Percentiles rank a stretch among this genome's conserved stretches.
Conservation (phyloP, 306 rosid genomes). For the Rosa chinensis region DNA sequence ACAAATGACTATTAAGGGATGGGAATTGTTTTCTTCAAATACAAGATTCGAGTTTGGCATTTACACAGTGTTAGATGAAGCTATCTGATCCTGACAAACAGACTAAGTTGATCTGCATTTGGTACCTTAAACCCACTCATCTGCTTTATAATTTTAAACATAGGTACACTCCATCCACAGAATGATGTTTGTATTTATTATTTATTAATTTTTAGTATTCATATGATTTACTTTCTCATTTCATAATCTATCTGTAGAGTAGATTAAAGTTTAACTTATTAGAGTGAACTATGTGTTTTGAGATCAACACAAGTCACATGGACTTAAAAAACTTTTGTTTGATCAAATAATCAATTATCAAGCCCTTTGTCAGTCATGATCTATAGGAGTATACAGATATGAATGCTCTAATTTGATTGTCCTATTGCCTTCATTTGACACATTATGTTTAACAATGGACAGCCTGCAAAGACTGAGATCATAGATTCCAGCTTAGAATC, state of each 20-base stretch:
- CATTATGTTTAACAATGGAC: constrained; percentile 22
- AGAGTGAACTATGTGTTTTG: neutral
- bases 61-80: too few relatives aligned
- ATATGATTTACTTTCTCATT: neutral
- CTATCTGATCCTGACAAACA: neutral
- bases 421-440: neutral
- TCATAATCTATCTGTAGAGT: neutral
- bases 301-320: too few relatives aligned
- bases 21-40: neutral
- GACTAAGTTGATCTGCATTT: neutral
- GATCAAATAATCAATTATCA: neutral
- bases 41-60: too few relatives aligned
- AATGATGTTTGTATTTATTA: neutral
- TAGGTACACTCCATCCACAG: neutral
- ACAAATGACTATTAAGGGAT: neutral
- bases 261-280: too few relatives aligned
- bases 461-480: constrained; percentile 17
- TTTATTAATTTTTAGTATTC: too few relatives aligned
- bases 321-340: neutral
- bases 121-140: neutral
- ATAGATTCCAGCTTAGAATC: constrained; percentile 16
- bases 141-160: neutral
- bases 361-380: neutral
- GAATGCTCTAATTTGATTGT: neutral
- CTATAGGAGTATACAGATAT: neutral